Conservation (phyloP, 495 filamentous ascomycete species). For the Penicillium ochrochloron region DNA sequence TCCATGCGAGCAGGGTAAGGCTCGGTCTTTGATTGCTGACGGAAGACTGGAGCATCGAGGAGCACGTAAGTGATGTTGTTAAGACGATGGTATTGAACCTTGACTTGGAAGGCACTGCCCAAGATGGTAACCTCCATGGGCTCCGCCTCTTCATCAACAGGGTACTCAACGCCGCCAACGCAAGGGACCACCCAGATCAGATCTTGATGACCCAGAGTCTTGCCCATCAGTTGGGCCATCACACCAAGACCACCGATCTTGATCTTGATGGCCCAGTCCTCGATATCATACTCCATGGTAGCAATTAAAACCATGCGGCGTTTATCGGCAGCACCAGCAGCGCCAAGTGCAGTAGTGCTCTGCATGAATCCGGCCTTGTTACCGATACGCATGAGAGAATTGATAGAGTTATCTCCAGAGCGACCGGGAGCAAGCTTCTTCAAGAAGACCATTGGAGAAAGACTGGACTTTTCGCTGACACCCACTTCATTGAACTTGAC, state of each 20-base stretch:
- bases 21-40: conserved; percentile 68
- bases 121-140: conserved; percentile 68
- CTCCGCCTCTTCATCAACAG: conserved; percentile 60
- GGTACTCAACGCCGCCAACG: conserved; percentile 70
- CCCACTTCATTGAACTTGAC: conserved; percentile 74
- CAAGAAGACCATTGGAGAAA: conserved; percentile 44
- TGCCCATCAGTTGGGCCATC: conserved; percentile 72
- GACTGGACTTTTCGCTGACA: conserved; percentile 52
- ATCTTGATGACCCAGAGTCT: conserved; percentile 68
- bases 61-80: conserved; percentile 76
- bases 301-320: conserved; percentile 66
- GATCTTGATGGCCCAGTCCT: conserved; percentile 73
- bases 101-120: conserved; percentile 64
- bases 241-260: conserved; percentile 77
- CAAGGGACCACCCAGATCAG: conserved; percentile 76
- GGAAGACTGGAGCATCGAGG: conserved; percentile 72
- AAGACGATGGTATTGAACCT: conserved; percentile 67
- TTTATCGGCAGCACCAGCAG: conserved; percentile 37
- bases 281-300: conserved; percentile 76
- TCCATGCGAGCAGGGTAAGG: conserved; percentile 77
- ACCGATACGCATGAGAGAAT: conserved; percentile 39
- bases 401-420: conserved; percentile 26
- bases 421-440: conserved; percentile 35
- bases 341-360: conserved; percentile 47
- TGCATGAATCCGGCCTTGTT: conserved; percentile 52